Evolutionary conservation across 805 yeast species (phyloP), one percentile per base, ranked within the genome.

Genomic region (Lipomyces anomalus): DNA sequence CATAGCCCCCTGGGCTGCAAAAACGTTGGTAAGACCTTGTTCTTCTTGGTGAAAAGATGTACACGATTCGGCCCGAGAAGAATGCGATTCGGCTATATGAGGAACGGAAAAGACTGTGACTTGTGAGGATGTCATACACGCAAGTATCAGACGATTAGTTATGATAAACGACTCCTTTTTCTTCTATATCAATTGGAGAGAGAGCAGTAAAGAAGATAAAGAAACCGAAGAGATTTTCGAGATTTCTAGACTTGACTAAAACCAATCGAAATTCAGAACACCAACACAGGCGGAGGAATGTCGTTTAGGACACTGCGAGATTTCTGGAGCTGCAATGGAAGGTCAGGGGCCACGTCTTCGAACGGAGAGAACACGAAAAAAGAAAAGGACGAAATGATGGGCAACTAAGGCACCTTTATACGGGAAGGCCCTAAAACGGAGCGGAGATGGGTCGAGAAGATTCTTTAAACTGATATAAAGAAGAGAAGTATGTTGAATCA

Each of bases 401-500:
- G 44, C 44, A 42, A 42, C 22, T 35, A 16, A 42, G 44, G 44
- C 24, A 7, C 22, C 44, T 42, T 42, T 42, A 20, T 18, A 22
- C 44, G 44, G 40, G 42, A 42, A 42, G 44, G 24, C 44, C 44
- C 30, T 22, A 21, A 40, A 40, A 42, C 44, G 44, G 44, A 38
- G 28, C 22, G n/a, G 28, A 16, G 23, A 20, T 26, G 24, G 39
- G 24, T 17, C 22, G 22, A 17, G 20, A 20, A 9, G 30, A 26
- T 9, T 26, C 30, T 26, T 26, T 26, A 26, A 26, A 26, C 13
- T 9, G 30, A 26, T 35, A 13, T 17, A 35, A 35, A 17, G 22
- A 35, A 17, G 21, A 20, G 24, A 35, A 11, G 39, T 9, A 13
- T 13, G 30, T 13, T 13, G 30, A 26, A 26, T 9, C 30, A 13